Evolutionary conservation across 2,329 filamentous ascomycete genomes (phyloP).

Genomic region (Tolypocladium album): DNA sequence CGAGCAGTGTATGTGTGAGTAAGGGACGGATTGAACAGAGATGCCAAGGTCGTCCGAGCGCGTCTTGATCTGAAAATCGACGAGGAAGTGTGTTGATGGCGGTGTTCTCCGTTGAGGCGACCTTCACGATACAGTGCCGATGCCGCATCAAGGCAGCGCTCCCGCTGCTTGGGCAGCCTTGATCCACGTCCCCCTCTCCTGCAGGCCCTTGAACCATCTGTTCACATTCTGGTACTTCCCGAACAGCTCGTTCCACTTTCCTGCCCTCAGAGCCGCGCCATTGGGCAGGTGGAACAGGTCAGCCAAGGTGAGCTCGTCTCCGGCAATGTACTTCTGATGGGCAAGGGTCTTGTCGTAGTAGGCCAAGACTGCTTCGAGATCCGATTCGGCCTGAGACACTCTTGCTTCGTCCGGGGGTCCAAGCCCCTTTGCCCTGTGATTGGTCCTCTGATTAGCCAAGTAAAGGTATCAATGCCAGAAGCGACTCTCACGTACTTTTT

Average conservation of each 20-base stretch:
- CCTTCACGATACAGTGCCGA: too few species aligned
- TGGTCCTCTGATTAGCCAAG: background rate
- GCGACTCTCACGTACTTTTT: background rate
- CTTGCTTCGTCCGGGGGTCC: background rate
- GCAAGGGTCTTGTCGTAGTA: background rate
- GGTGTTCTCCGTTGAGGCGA: background rate
- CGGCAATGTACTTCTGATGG: background rate
- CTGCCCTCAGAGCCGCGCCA: background rate
- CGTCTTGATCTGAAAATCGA: background rate
- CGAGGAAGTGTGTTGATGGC: background rate
- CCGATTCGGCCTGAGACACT: background rate
- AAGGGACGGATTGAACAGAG: background rate
- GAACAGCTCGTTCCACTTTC: background rate
- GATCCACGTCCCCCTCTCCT: background rate
- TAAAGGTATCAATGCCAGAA: background rate
- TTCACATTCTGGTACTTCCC: background rate
- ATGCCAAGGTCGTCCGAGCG: background rate
- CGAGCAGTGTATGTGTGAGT: too few species aligned
- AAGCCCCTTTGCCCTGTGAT: background rate
- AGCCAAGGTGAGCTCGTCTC: background rate
- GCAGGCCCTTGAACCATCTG: background rate
- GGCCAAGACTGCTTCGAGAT: background rate
- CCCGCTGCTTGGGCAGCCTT: background rate
- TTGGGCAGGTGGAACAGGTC: background rate
- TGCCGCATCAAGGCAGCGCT: background rate